Evolutionary conservation across 164 flowering plant species (phyloP).

Genomic region (Tetrastigma voinierianum): DNA sequence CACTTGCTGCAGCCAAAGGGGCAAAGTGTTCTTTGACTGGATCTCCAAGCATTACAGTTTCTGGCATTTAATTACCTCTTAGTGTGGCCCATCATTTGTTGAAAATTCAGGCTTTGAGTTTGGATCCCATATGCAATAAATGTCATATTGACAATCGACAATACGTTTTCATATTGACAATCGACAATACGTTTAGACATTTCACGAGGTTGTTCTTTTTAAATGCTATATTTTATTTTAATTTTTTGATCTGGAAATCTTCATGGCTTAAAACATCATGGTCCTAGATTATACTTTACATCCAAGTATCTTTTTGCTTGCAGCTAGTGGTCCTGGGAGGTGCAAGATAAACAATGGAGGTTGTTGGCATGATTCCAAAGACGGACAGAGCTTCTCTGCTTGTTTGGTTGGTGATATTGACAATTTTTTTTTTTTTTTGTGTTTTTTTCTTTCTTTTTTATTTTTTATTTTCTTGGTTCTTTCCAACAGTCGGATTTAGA

Average conservation of each 20-base stretch:
- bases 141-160: not conserved
- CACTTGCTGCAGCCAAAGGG: not conserved
- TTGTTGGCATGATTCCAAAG: constrained; percentile 81
- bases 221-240: no score
- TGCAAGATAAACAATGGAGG: constrained; percentile 95
- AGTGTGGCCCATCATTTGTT: not conserved
- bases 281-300: not conserved
- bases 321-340: constrained; percentile 93
- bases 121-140: not conserved
- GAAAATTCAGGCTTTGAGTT: not conserved
- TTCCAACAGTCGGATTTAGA: not conserved
- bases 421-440: not conserved
- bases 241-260: no score
- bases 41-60: not conserved
- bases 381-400: constrained; percentile 75
- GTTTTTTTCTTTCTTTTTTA: not conserved
- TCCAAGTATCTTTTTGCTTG: constrained; percentile 10
- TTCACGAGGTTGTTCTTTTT: no score
- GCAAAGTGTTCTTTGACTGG: not conserved
- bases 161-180: not conserved
- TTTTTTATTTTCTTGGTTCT: no score
- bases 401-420: constrained; percentile 56
- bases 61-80: not conserved
- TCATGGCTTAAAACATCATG: no score
- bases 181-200: no score